Percentiles rank a stretch among this genome's conserved stretches.
Evolutionary conservation across 139 green algal genomes (phyloP).

Genomic region (Dunaliella primolecta): DNA sequence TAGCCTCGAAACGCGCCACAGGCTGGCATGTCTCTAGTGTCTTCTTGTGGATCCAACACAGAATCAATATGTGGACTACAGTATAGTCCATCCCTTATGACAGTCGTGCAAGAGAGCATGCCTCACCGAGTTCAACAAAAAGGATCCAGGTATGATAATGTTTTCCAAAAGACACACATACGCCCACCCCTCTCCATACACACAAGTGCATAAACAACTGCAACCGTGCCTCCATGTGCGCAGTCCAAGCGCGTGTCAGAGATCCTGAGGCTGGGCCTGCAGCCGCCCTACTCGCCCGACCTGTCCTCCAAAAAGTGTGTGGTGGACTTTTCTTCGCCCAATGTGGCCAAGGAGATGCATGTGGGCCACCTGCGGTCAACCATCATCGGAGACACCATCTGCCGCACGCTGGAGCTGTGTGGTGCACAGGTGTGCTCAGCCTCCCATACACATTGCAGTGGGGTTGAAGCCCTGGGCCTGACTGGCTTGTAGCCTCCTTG

Average conservation of each 20-base stretch:
- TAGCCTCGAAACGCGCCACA: too few species aligned
- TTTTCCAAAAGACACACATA: too few species aligned
- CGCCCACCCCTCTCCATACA: too few species aligned
- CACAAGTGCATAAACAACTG: too few species aligned
- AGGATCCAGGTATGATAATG: too few species aligned
- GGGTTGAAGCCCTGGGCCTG: constrained; percentile 10
- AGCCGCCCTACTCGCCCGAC: not conserved
- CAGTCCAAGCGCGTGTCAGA: constrained; percentile 21
- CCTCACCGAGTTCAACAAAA: too few species aligned
- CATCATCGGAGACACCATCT: constrained; percentile 88
- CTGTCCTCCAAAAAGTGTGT: constrained; percentile 56
- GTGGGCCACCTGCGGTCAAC: constrained; percentile 96
- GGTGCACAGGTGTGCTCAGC: constrained; percentile 74
- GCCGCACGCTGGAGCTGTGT: constrained; percentile 81
- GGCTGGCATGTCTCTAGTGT: too few species aligned
- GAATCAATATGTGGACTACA: too few species aligned
- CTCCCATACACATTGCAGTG: constrained; percentile 86
- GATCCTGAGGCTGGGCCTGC: constrained; percentile 40
- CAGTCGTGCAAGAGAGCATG: too few species aligned
- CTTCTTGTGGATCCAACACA: too few species aligned
- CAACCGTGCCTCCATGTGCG: not conserved
- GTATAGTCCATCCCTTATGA: too few species aligned
- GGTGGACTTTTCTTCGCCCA: constrained; percentile 96
- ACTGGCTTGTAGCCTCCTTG: not conserved
- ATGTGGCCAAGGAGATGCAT: constrained; percentile 99